These are phyloP conservation scores for Ogataea henricii DNA, from an alignment of 805 yeast species.

Conservation along the genomic window DNA sequence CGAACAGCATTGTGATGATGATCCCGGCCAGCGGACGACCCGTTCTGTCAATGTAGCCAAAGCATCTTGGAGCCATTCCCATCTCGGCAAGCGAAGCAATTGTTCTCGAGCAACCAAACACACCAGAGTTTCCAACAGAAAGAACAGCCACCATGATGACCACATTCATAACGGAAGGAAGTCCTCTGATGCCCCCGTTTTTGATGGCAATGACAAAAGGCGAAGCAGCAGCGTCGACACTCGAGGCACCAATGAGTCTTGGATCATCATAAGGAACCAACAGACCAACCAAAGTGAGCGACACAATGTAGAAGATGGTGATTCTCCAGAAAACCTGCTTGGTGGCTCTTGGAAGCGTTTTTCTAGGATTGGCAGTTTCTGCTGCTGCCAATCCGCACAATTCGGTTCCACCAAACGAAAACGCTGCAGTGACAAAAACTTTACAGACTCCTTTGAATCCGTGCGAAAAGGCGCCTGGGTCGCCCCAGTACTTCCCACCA, in stretches of 20 bases:
- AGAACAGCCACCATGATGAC: constrained; percentile 63
- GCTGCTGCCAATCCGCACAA: constrained; percentile 62
- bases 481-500: constrained; percentile 58
- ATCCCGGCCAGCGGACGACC: constrained; percentile 74
- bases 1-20: constrained; percentile 47
- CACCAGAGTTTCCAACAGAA: constrained; percentile 68
- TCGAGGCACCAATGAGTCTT: constrained; percentile 47
- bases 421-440: constrained; percentile 57
- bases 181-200: constrained; percentile 53
- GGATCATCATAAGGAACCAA: constrained; percentile 57
- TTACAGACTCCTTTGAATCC: constrained; percentile 61
- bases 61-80: constrained; percentile 56
- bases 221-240: constrained; percentile 56
- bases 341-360: constrained; percentile 58
- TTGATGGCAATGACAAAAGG: constrained; percentile 73
- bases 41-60: constrained; percentile 62
- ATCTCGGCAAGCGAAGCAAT: constrained; percentile 61
- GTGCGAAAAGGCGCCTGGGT: constrained; percentile 54
- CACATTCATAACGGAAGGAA: constrained; percentile 66
- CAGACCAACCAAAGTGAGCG: constrained; percentile 53
- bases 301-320: constrained; percentile 51
- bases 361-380: constrained; percentile 57
- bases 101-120: constrained; percentile 64
- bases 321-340: constrained; percentile 64
- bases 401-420: constrained; percentile 66